Evolutionary conservation across 371 early-diverging fungal genomes (phyloP).

Genomic region (Fennellomyces sp.): DNA sequence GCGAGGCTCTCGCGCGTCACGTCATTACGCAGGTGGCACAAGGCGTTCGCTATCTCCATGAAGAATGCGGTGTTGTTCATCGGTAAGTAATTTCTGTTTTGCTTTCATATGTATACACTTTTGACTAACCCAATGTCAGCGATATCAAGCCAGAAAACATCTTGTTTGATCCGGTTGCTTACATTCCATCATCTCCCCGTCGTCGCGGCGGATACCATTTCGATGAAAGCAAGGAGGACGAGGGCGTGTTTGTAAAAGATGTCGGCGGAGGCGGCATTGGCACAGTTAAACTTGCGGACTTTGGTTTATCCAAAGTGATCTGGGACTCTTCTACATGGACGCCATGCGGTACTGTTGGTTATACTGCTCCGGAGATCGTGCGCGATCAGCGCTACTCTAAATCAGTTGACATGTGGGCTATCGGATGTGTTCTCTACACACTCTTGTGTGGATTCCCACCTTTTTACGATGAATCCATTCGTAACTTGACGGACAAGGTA

Average conservation of each 20-base stretch:
- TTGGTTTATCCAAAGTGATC: conserved; percentile 83
- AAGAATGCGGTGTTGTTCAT: conserved; percentile 86
- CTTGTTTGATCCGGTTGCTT: conserved; percentile 76
- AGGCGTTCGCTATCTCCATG: conserved; percentile 89
- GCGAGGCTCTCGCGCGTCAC: conserved; percentile 77
- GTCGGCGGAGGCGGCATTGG: conserved; percentile 86
- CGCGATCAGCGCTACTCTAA: conserved; percentile 80
- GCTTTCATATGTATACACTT: not conserved
- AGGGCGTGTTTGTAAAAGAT: conserved; percentile 72
- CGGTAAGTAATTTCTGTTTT: conserved; percentile 39
- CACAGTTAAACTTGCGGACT: conserved; percentile 84
- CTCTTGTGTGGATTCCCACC: conserved; percentile 91
- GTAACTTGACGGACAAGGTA: conserved; percentile 75
- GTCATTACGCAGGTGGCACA: conserved; percentile 89
- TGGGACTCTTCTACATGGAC: conserved; percentile 85
- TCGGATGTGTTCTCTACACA: conserved; percentile 92
- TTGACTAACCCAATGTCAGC: conserved; percentile 18
- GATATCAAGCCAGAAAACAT: conserved; percentile 98
- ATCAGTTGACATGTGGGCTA: conserved; percentile 93
- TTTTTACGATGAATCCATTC: conserved; percentile 84
- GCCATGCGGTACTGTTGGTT: conserved; percentile 91
- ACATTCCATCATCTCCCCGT: conserved; percentile 45
- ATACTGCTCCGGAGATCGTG: conserved; percentile 92
- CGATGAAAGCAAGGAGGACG: conserved; percentile 69
- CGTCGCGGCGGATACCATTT: conserved; percentile 27